Evolutionary conservation across 1,284 basidiomycete genomes (phyloP), one percentile per base, ranked within the genome.

Genomic region (Microbotryum violaceum): DNA sequence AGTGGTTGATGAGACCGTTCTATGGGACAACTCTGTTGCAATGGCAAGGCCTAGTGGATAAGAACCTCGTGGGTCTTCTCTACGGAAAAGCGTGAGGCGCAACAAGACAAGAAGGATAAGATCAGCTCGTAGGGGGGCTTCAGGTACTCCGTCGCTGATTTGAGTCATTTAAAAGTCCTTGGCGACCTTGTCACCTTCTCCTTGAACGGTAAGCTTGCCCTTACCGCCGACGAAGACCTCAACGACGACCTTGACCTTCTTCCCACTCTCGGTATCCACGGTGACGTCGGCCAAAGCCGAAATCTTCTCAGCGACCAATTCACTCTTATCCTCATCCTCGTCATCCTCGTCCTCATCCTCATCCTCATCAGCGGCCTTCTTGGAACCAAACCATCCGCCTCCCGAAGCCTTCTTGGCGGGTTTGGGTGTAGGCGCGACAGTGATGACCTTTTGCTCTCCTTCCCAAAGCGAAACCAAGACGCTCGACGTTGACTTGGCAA

Each of bases 401-500:
- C 56, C 54, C 16, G 33, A 25, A 10, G 61, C 62, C 31, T 66
- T 66, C 62, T 65, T 66, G 23, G 54, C 66, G 1, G 61, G 61
- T 45, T 42, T 50, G 20, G 58, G 31, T 49, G 63, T 29, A 12
- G 54, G 47, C 23, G 62, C 54, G 10, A 68, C 54, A 8, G 58
- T 42, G n/a, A 62, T 62, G 31, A 60, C 57, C 52, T 59, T 44
- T 20, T 59, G 86, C 66, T 84, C 83, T 51, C 87, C 89, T 76
- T 97, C 89, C 85, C 89, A 92, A 49, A 97, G 77, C 75, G 93
- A 89, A 64, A 94, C 81, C 18, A 82, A 84, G 53, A 91, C 77
- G 62, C 77, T 78, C 67, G 56, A 79, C 49, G 75, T 75, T 45
- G 80, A 81, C n/a, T 80, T 79, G 44, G 81, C 80, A 29, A 88